Conservation (phyloP, 257 asterid genomes). For the Nicotiana knightiana region DNA sequence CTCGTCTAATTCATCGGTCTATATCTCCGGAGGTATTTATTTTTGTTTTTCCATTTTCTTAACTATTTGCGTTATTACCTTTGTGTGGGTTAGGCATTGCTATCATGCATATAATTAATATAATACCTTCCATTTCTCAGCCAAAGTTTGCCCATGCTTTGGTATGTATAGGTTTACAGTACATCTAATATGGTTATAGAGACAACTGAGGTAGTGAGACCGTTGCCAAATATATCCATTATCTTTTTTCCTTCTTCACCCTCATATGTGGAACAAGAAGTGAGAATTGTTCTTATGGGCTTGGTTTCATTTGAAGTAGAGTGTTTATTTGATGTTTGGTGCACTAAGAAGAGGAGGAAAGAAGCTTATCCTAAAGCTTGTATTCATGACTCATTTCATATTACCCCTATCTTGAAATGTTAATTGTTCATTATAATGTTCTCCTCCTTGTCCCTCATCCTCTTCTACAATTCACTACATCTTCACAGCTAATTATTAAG, state of each 20-base stretch:
- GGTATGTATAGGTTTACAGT: neutral
- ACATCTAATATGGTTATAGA: neutral
- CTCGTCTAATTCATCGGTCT: slow-evolving; percentile 83
- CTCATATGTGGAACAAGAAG: neutral
- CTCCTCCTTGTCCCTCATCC: neutral
- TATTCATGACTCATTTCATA: neutral
- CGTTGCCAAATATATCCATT: neutral
- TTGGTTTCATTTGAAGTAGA: neutral
- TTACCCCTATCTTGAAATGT: neutral
- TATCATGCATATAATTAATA: neutral
- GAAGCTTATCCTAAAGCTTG: neutral
- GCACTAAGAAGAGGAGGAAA: slow-evolving; percentile 4
- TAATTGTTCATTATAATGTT: neutral
- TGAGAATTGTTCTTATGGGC: neutral
- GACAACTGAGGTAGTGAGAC: neutral
- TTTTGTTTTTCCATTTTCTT: neutral
- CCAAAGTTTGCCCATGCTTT: neutral
- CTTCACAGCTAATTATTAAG: neutral
- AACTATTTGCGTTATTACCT: neutral
- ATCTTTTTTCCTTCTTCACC: neutral
- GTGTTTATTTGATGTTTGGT: neutral
- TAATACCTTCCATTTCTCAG: neutral
- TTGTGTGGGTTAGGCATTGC: neutral
- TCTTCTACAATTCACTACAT: neutral
- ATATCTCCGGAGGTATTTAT: slow-evolving; percentile 80